Percentiles rank a stretch among this genome's conserved stretches.
Conservation (phyloP, 2,329 filamentous ascomycete genomes). For the Trichoderma simmonsii region DNA sequence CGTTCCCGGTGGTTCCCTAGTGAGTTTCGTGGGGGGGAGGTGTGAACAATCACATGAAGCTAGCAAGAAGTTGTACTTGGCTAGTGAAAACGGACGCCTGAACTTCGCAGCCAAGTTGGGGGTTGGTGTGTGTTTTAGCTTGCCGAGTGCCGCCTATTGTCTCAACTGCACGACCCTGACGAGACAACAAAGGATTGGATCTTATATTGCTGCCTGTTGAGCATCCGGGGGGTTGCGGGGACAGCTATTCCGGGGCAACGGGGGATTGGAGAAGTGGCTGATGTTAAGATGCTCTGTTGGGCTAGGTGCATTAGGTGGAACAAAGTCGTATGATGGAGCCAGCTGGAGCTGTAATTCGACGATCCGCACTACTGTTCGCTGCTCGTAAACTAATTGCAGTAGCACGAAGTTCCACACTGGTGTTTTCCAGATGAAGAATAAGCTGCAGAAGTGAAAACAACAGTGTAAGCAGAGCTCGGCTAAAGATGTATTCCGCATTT, state of each 20-base stretch:
- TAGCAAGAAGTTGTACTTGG: not conserved
- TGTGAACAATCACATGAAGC: not conserved
- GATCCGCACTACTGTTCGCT: not conserved
- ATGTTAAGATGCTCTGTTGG: not conserved
- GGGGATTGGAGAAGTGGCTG: not conserved
- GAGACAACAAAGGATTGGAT: not conserved
- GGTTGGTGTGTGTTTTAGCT: not conserved
- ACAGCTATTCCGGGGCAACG: not conserved
- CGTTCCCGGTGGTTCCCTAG: constrained; percentile 1
- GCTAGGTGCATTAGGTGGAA: not conserved
- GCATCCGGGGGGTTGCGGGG: not conserved
- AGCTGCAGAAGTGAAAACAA: not conserved
- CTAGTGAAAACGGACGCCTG: not conserved
- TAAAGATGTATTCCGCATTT: not conserved
- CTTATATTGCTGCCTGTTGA: constrained; percentile 11
- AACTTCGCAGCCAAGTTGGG: not conserved
- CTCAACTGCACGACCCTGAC: not conserved
- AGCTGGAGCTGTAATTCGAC: not conserved
- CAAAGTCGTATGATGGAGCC: not conserved
- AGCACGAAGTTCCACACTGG: not conserved
- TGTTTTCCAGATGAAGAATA: not conserved
- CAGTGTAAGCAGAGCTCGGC: not conserved
- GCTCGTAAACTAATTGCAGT: not conserved
- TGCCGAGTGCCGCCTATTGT: not conserved
- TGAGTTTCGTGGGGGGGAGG: not conserved